Base-by-base conservation (phyloP, 768 basidiomycete species). In the Russula emetica region DNA sequence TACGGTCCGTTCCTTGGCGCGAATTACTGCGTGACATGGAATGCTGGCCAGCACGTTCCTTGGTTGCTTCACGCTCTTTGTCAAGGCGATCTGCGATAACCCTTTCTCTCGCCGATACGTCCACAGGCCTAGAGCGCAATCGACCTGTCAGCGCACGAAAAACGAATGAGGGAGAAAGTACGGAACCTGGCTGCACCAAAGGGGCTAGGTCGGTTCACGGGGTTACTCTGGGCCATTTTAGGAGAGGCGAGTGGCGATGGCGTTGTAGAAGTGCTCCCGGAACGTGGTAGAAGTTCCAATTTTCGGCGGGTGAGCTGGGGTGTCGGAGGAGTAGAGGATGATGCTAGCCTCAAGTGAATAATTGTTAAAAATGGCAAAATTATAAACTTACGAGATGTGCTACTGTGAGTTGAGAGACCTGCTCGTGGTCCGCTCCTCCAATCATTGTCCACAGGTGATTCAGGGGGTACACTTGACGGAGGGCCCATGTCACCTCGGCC, bases 181-280 rank as follows among this genome's bases (percentile, higher is more conserved):
- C 83, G 55, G 11, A 69, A 91, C 90, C 77, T 87, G 40, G 96
- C 96, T 59, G 82, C 80, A 55, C 96, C 97, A 71, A 98, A 98
- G 7, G 95, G 95, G 73, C 82, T 94, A 63, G 87, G 71, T 40
- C 84, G 61, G 36, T 76, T 40, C 78, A 71, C 38, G 56, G 6
- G 78, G 69, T 67, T 51, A 18, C 79, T 76, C 61, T 81, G 75
- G 3, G 81, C 77, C 69, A 90, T 83, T 76, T 88, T 88, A 0
- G 90, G 91, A 9, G 91, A 92, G 0, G 88, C 85, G 50, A 93
- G 78, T 3, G 92, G 88, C 20, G 90, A 88, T 32, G 90, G 82
- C 14, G 81, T 80, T 11, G 83, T 79, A 20, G 92, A 93, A 3
- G 77, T 80, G 52, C 78, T 80, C 14, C 82, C 83, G 34, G 90